Base-by-base conservation (phyloP, 495 filamentous ascomycete genomes). In the Saxispiralis lemnorum region DNA sequence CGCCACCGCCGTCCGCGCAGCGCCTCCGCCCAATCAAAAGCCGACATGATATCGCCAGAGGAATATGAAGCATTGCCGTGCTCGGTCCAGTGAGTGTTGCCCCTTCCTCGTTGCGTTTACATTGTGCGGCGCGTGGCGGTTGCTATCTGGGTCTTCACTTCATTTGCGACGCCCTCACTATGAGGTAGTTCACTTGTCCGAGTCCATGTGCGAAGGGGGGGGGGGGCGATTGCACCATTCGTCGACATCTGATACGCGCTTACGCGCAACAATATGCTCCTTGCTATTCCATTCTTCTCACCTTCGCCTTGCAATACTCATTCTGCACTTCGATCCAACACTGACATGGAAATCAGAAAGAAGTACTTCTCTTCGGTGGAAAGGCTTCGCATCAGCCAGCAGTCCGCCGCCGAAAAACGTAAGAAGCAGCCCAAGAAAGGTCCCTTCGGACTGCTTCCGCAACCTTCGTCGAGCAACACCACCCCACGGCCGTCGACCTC, bases 301-400 rank as follows among this genome's bases (percentile, higher is more conserved):
- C 4, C 9, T 28, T 5, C 24, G 9, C 24, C 9, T 28, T 9
- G 24, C 24, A 28, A 28, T 28, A n/a, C n/a, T 17, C 28, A 6
- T 7, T 42, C 39, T 11, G 17, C 7, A 7, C 38, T 21, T n/a
- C 7, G 9, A n/a, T 10, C n/a, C 6, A 40, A 18, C 38, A n/a
- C 21, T 30, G 38, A 30, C 38, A 40, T 21, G 21, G 13, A 39
- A 32, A 7, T 12, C 47, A 61, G 58, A 47, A 52, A 49, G 52
- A 61, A 59, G 39, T 59, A 52, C 43, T 61, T 58, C 45, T 57
- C 53, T 10, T 51, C 53, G 7, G 49, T 56, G 16, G 58, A 61
- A 45, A 51, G 58, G 31, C 53, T 59, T 34, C 58, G 54, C 35
- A 52, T 61, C 31, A n/a, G 6, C 31, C 40, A 43, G 16, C 31